Percentiles rank a stretch among this genome's conserved stretches.
Conservation (phyloP, 306 rosid genomes). For the Astragalus membranaceus region DNA sequence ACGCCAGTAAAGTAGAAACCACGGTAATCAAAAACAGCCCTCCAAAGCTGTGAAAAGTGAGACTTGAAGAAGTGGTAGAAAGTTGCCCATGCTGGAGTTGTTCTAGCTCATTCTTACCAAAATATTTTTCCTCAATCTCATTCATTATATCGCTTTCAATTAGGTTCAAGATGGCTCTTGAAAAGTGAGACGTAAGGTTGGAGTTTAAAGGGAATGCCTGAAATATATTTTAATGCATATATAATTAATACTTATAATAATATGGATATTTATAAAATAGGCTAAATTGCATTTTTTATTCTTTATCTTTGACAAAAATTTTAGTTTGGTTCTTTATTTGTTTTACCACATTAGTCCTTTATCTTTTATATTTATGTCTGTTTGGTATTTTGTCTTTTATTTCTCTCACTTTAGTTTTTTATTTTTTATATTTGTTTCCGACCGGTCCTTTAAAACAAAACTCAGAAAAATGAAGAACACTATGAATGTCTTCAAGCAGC, state of each 20-base stretch:
- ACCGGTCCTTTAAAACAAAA: too few species aligned
- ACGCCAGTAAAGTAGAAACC: background rate
- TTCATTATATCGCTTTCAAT: slow-evolving; percentile 9
- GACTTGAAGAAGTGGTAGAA: background rate
- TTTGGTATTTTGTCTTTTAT: too few species aligned
- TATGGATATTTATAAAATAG: too few species aligned
- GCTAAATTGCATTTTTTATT: too few species aligned
- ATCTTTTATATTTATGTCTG: too few species aligned
- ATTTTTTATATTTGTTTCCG: too few species aligned
- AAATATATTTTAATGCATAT: background rate
- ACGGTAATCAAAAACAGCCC: slow-evolving; percentile 22
- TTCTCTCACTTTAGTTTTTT: too few species aligned
- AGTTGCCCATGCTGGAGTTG: background rate
- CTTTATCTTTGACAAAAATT: too few species aligned
- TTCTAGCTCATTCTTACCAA: background rate
- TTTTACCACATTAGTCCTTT: too few species aligned
- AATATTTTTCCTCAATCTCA: slow-evolving; percentile 15
- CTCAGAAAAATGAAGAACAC: too few species aligned
- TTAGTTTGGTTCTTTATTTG: too few species aligned
- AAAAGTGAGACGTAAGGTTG: slow-evolving; percentile 16
- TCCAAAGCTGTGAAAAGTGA: slow-evolving; percentile 16
- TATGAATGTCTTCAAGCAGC: too few species aligned
- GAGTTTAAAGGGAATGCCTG: slow-evolving; percentile 26
- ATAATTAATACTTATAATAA: background rate
- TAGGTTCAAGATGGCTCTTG: slow-evolving; percentile 29